phyloP scores from a whole-genome alignment of 1,284 basidiomycete species.

The Cryptococcus jaspeensis region DNA sequence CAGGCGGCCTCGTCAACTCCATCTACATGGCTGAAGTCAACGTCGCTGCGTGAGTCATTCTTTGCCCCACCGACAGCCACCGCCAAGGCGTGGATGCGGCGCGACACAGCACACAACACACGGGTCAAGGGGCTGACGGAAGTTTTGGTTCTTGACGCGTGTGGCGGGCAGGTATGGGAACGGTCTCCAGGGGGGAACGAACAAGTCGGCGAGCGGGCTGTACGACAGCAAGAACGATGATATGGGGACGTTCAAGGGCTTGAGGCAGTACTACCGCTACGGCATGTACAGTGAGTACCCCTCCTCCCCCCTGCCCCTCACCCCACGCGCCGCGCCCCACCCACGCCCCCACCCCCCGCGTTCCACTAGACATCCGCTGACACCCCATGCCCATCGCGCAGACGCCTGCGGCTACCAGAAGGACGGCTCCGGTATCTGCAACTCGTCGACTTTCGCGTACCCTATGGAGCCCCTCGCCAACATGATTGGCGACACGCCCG shows the following conservation, averaged over 20 bases:
- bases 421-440: constrained; percentile 42
- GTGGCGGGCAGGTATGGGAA: constrained; percentile 40
- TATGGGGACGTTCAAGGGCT: constrained; percentile 36
- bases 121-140: not conserved
- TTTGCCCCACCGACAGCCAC: not conserved
- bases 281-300: constrained; percentile 46
- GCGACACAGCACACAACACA: not conserved
- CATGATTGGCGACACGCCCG: constrained; percentile 44
- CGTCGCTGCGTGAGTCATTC: constrained; percentile 39
- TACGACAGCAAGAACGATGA: constrained; percentile 32
- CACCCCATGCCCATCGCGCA: constrained; percentile 13
- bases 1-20: constrained; percentile 31
- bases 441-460: constrained; percentile 45
- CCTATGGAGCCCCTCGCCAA: constrained; percentile 42
- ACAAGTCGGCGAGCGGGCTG: constrained; percentile 25
- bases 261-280: constrained; percentile 49
- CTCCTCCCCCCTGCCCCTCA: not conserved
- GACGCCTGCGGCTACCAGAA: constrained; percentile 47
- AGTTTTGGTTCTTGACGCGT: not conserved
- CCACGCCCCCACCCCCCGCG: not conserved
- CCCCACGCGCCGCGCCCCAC: no score
- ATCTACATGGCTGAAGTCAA: constrained; percentile 47
- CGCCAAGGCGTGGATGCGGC: not conserved
- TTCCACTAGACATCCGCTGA: not conserved
- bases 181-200: constrained; percentile 32